Evolutionary conservation across 106 monocot genomes (phyloP).

Genomic region (Phalaenopsis aphrodite): DNA sequence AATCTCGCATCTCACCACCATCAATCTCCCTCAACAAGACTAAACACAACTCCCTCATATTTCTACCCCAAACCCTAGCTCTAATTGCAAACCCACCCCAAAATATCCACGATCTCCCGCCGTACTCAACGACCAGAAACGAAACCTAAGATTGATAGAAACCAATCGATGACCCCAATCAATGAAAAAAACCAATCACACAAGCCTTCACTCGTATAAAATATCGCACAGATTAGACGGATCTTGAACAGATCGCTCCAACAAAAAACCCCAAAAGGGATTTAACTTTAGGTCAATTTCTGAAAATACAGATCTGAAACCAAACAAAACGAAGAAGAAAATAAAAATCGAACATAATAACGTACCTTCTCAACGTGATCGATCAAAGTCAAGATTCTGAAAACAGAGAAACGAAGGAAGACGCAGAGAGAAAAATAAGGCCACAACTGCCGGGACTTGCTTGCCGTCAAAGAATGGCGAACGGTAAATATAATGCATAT

Average conservation of each 20-base stretch:
- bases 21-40: background rate
- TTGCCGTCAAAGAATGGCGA: background rate
- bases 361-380: background rate
- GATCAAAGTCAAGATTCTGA: background rate
- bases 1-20: background rate
- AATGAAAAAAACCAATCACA: background rate
- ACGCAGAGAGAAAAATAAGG: background rate
- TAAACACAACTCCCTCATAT: background rate
- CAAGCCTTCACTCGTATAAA: background rate
- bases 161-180: background rate
- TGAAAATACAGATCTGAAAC: background rate
- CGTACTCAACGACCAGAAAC: background rate
- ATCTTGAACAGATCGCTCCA: constrained; percentile 1
- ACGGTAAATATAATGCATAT: too few species aligned
- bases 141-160: background rate
- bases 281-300: background rate
- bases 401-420: background rate
- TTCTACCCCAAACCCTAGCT: background rate
- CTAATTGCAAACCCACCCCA: background rate
- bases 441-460: background rate
- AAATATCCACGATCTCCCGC: background rate
- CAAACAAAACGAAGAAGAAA: background rate
- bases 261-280: background rate
- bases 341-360: background rate
- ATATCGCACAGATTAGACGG: background rate